phyloP scores from a whole-genome alignment of 2,329 filamentous ascomycete species.

The Aspergillus texensis region DNA sequence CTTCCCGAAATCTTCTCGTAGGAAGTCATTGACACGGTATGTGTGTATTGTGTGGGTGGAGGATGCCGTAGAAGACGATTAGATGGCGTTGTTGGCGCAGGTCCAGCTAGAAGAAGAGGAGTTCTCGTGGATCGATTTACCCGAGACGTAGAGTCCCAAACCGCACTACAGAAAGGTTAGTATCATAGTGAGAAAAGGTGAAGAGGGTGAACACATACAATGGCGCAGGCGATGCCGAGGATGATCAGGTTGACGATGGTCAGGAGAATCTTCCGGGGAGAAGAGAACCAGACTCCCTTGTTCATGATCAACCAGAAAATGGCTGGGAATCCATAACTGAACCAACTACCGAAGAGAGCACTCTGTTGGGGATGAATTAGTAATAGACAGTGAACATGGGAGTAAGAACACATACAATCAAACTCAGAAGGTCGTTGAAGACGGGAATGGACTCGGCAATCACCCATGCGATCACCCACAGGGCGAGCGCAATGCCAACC shows the following conservation, averaged over 20 bases:
- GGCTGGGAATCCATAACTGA: constrained; percentile 56
- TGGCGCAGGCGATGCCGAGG: constrained; percentile 35
- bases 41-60: background rate
- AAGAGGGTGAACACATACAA: constrained; percentile 22
- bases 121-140: constrained; percentile 40
- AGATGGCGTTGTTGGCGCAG: constrained; percentile 38
- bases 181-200: background rate
- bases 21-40: background rate
- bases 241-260: constrained; percentile 48
- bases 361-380: constrained; percentile 33
- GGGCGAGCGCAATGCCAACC: constrained; percentile 56
- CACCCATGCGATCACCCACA: constrained; percentile 66
- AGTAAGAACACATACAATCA: constrained; percentile 49
- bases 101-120: constrained; percentile 40
- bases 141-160: constrained; percentile 46
- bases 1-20: background rate
- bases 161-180: constrained; percentile 34
- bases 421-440: constrained; percentile 66
- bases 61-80: background rate
- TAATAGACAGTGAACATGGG: background rate
- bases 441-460: constrained; percentile 71
- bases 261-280: constrained; percentile 46
- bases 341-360: constrained; percentile 68
- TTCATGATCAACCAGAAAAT: constrained; percentile 54
- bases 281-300: constrained; percentile 42